These are phyloP conservation scores for Ascocoryne sarcoides DNA, from an alignment of 2,329 filamentous ascomycete species.

Conservation along the genomic window DNA sequence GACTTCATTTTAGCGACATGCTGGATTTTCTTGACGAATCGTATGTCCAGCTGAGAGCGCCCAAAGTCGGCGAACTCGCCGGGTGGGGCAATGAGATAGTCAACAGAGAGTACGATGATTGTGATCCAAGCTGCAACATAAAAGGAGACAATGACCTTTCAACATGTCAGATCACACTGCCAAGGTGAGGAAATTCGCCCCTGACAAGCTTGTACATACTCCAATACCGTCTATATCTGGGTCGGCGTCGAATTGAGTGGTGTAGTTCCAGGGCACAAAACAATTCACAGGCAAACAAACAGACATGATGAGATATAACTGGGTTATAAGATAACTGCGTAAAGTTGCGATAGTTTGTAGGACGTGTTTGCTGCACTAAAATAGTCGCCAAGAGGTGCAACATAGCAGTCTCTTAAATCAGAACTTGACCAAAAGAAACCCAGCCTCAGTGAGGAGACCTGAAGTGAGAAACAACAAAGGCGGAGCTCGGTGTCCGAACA, in stretches of 20 bases:
- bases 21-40: neutral
- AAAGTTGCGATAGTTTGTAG: too few relatives aligned
- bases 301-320: too few relatives aligned
- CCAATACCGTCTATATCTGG: neutral
- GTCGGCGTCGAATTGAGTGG: neutral
- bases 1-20: neutral
- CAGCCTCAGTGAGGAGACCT: too few relatives aligned
- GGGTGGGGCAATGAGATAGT: neutral
- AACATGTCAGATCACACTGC: neutral
- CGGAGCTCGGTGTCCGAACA: too few relatives aligned
- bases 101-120: neutral
- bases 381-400: too few relatives aligned
- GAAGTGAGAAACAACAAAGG: too few relatives aligned
- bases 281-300: too few relatives aligned
- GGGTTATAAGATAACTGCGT: too few relatives aligned
- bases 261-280: too few relatives aligned
- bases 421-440: too few relatives aligned
- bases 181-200: neutral
- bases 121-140: neutral
- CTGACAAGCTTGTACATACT: neutral
- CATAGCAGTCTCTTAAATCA: too few relatives aligned
- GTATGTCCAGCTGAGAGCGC: neutral
- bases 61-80: neutral
- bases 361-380: too few relatives aligned
- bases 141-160: neutral